Conservation (phyloP, 139 green algal species). For the Chlorella vulgaris region DNA sequence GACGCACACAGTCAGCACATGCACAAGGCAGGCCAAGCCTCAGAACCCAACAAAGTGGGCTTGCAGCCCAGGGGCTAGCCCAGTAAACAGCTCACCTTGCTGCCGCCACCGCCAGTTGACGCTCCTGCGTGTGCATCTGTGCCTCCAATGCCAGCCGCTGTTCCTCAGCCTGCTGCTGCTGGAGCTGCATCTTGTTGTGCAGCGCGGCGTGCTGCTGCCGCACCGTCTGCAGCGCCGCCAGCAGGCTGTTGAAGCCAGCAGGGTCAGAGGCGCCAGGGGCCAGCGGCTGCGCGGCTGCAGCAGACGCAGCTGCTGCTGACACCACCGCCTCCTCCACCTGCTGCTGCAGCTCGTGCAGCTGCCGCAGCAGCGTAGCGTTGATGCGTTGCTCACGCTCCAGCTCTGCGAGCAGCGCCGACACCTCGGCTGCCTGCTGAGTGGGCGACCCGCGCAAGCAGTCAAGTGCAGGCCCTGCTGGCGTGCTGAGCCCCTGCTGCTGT, state of each 20-base stretch:
- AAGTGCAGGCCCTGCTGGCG: neutral
- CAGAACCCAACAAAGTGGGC: too few relatives aligned
- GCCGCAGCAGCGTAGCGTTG: slow-evolving; percentile 15
- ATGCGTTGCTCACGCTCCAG: slow-evolving; percentile 33
- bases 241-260: slow-evolving; percentile 11
- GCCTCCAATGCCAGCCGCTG: slow-evolving; percentile 30
- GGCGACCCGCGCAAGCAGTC: too few relatives aligned
- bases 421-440: neutral
- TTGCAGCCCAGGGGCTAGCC: neutral
- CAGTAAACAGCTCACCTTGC: slow-evolving; percentile 14
- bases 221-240: slow-evolving; percentile 19
- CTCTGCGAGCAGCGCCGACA: neutral
- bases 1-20: too few relatives aligned
- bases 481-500: too few relatives aligned
- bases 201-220: slow-evolving; percentile 8
- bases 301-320: neutral
- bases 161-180: slow-evolving; percentile 21
- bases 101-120: neutral
- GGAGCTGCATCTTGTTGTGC: neutral
- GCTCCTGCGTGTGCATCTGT: slow-evolving; percentile 25
- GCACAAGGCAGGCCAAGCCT: neutral
- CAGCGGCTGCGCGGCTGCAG: neutral
- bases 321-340: slow-evolving; percentile 1
- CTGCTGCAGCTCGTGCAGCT: slow-evolving; percentile 35
- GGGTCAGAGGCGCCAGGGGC: slow-evolving; percentile 1